Evolutionary conservation across 352 stramenopile genomes (phyloP).

Genomic region (Blastocystis sp.): DNA sequence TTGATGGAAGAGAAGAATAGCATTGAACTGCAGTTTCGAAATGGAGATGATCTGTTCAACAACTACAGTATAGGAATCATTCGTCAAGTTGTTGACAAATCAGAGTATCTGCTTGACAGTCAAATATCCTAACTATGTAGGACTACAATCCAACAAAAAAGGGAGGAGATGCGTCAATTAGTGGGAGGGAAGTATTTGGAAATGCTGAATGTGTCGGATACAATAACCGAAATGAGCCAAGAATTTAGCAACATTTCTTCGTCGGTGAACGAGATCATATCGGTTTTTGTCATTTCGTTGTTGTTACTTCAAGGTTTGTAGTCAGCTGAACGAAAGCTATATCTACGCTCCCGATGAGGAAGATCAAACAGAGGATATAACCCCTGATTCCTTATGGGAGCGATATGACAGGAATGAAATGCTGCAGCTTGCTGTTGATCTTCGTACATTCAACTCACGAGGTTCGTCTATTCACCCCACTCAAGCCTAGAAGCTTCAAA

Average conservation of each 20-base stretch:
- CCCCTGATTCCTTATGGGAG: neutral
- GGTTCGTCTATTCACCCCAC: neutral
- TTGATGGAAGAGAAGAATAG: neutral
- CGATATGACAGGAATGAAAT: constrained; percentile 2
- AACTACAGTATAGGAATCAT: constrained; percentile 61
- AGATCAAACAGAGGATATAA: neutral
- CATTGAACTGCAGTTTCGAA: constrained; percentile 34
- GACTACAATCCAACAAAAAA: constrained; percentile 23
- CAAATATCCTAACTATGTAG: neutral
- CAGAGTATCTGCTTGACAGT: neutral
- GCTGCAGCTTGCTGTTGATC: neutral
- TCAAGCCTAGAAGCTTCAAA: neutral
- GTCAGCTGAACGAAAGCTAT: neutral
- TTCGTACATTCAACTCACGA: neutral
- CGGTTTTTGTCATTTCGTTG: neutral
- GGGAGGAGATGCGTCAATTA: constrained; percentile 19
- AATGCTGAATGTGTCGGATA: constrained; percentile 49
- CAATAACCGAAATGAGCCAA: neutral
- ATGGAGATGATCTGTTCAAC: constrained; percentile 54
- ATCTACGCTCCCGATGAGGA: neutral
- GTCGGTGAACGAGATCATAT: neutral
- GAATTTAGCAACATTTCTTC: neutral
- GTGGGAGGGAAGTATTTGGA: constrained; percentile 61
- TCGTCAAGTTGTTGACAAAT: constrained; percentile 60
- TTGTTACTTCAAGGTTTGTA: neutral